Percentiles rank a stretch among this genome's conserved stretches.
phyloP scores from a whole-genome alignment of 257 asterid species.

The Fraxinus pennsylvanica region DNA sequence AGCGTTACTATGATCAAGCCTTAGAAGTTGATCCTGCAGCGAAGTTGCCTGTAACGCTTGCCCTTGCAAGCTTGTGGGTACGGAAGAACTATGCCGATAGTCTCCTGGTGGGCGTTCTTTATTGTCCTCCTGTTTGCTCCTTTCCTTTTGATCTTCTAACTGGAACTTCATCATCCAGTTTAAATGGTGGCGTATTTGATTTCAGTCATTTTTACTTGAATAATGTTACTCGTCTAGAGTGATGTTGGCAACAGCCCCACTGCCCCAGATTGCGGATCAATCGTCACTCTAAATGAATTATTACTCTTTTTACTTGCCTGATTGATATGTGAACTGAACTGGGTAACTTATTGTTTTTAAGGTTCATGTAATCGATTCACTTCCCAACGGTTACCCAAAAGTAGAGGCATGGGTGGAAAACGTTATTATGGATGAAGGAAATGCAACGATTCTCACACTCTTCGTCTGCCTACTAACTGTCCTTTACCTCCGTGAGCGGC shows the following conservation, averaged over 20 bases:
- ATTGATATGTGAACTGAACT: not conserved
- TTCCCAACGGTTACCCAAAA: conserved; percentile 78
- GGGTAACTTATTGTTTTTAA: conserved; percentile 13
- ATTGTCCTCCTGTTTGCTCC: not conserved
- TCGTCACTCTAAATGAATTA: too few relatives aligned
- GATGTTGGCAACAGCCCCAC: too few relatives aligned
- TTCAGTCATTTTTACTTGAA: not conserved
- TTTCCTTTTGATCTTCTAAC: not conserved
- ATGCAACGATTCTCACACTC: conserved; percentile 85
- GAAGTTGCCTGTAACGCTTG: conserved; percentile 86
- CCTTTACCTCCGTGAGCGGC: conserved; percentile 83
- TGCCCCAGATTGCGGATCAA: too few relatives aligned
- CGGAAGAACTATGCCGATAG: conserved; percentile 79
- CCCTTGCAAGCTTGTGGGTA: conserved; percentile 92
- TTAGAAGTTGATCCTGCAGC: conserved; percentile 79
- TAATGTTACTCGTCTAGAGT: too few relatives aligned
- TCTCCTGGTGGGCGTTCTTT: conserved; percentile 54
- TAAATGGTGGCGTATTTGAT: not conserved
- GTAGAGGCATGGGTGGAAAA: conserved; percentile 85
- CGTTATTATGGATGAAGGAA: conserved; percentile 93
- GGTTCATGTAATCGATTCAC: conserved; percentile 77
- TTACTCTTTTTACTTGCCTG: not conserved
- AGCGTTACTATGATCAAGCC: conserved; percentile 96
- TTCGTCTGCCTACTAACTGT: conserved; percentile 89
- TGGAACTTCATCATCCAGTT: not conserved